Evolutionary conservation across 345 rosid genomes (phyloP).

Genomic region (Bretschneidera sinensis): DNA sequence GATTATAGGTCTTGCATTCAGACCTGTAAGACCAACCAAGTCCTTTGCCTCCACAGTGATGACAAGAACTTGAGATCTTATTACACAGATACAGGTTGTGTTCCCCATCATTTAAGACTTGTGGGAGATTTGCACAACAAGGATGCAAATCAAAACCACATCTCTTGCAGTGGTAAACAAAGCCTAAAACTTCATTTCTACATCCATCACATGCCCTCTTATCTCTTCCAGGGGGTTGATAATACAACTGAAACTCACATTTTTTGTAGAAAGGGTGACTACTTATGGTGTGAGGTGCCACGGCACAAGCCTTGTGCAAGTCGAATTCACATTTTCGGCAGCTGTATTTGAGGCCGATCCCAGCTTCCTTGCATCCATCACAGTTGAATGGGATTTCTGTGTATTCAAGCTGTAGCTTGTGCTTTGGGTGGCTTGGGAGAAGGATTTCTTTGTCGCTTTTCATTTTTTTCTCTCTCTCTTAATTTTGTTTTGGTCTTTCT

Average conservation of each 20-base stretch:
- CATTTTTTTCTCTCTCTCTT: conserved; percentile 5
- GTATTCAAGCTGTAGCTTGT: conserved; percentile 34
- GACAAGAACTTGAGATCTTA: conserved; percentile 27
- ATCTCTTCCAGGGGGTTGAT: conserved; percentile 17
- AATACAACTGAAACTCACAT: conserved; percentile 30
- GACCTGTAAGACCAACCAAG: conserved; percentile 42
- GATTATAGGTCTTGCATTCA: conserved; percentile 32
- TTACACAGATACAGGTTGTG: conserved; percentile 27
- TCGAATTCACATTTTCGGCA: conserved; percentile 40
- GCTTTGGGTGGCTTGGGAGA: conserved; percentile 39
- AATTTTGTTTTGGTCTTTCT: no score
- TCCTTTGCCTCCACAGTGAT: conserved; percentile 34
- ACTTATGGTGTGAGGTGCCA: conserved; percentile 15
- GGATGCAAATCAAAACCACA: conserved; percentile 49
- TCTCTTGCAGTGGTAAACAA: conserved; percentile 36
- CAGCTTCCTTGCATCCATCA: conserved; percentile 47
- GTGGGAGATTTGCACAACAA: conserved; percentile 40
- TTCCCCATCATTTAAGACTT: conserved; percentile 32
- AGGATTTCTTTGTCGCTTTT: conserved; percentile 46
- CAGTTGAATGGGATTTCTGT: conserved; percentile 42
- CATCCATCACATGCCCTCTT: conserved; percentile 35
- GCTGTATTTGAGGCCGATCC: conserved; percentile 36
- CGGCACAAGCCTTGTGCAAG: conserved; percentile 37
- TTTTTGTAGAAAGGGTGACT: conserved; percentile 34
- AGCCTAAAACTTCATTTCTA: conserved; percentile 29